Evolutionary conservation across 495 filamentous ascomycete species (phyloP), one percentile per base, ranked within the genome.

Genomic region (Pyronema omphalodes): DNA sequence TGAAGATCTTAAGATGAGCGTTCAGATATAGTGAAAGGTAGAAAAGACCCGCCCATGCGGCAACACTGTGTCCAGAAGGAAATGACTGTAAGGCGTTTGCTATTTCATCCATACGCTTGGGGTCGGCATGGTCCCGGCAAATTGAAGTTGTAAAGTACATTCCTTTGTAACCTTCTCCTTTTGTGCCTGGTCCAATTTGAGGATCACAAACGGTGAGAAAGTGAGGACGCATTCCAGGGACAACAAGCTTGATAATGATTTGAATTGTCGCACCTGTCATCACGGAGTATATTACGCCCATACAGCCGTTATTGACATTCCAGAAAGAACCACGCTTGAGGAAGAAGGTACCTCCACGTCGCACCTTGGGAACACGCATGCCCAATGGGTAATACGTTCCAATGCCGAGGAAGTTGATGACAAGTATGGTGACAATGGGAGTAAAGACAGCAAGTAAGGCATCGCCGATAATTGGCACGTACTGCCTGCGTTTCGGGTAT

Each of bases 1-100:
- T 57, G 56, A 76, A 79, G 17, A 77, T 70, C 64, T 81, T 80
- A 15, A 83, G 67, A 55, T 82, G 81, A 6, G 75, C 78, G 55
- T 82, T 82, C 14, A 83, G 67, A 61, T 79, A 84, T 0, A 83
- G 68, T n/a, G 68, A 70, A 4, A 80, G 61, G 54, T 71, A 83
- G 5, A 72, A 59, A 47, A 75, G 73, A n/a, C 71, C 74, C 0
- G 76, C 75, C 53, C 79, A 82, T 0, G 77, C 73, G 7, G 73
- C 73, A 0, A 71, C 70, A 40, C 76, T 68, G 60, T 82, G 79
- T 6, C 80, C 80, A 9, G 69, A 74, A 0, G 80, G 80, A 60
- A 83, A 81, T 0, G 71, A 74, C 59, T 78, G 71, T 33, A 81
- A 64, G 9, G 70, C 71, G 55, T 71, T 71, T 51, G 73, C 68